Evolutionary conservation across 2,329 filamentous ascomycete species (phyloP), one percentile per base, ranked within the genome.

Genomic region (Saccharata proteae): DNA sequence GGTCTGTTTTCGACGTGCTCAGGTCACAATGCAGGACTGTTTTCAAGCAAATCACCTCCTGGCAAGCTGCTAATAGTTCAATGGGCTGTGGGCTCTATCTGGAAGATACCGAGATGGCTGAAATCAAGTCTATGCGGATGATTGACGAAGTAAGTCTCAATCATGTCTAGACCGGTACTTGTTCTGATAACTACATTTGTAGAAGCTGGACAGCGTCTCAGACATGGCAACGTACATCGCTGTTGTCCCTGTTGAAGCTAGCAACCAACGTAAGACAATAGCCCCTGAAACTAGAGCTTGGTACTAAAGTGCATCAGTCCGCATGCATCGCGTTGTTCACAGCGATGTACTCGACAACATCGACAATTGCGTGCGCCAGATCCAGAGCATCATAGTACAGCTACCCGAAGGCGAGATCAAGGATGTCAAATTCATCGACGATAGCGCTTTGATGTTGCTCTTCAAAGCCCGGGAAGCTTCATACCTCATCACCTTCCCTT

Each of bases 361-460:
- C 11, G 47, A 49, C 3, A 48, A 55, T 18, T 40, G 46, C 24
- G 35, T 50, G 2, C 38, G 37, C 27, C 29, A 37, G 16, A 41
- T 48, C 35, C 41, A 75, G 30, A 71, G 72, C 22, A 70, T 77
- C 35, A 80, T 70, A 42, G 60, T 61, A 33, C 50, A 33, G 16
- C 48, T 54, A 39, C 53, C 18, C 2, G 56, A 51, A 1, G 45
- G 55, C 5, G 56, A 51, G n/a, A 54, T 77, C 11, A 51, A 72
- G 13, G 77, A 84, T 47, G 51, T 79, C 10, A 76, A 77, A 46
- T 83, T 85, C 44, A 64, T 81, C 25, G 65, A 78, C 43, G 71
- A 79, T 34, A 53, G 64, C 9, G 63, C 58, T 0, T 49, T 85
- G 2, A 61, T 84, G 32, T 42, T 81, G 2, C 63, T 85, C 2